phyloP scores from a whole-genome alignment of 208 protist genomes.

The Crithidia mellificae region DNA sequence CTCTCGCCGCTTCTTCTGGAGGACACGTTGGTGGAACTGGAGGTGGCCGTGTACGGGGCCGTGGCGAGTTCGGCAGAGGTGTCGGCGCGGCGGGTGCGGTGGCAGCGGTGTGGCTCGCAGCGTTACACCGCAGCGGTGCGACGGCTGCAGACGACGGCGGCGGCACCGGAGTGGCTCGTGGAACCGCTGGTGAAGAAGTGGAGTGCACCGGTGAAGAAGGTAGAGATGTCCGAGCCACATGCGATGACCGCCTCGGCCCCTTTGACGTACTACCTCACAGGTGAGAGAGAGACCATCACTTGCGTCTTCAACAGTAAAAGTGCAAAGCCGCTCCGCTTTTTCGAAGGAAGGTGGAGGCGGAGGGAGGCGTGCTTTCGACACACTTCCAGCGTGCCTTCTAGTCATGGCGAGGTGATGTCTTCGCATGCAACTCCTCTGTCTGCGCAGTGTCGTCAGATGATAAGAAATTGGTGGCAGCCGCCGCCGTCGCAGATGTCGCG shows the following conservation, averaged over 20 bases:
- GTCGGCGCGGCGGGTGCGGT: slow-evolving; percentile 5
- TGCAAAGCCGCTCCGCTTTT: too few relatives aligned
- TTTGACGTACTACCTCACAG: neutral
- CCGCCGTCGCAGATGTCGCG: slow-evolving; percentile 9
- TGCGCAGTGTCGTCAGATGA: slow-evolving; percentile 2
- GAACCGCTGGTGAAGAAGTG: slow-evolving; percentile 13
- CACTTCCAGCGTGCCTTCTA: neutral
- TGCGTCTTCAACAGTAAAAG: too few relatives aligned
- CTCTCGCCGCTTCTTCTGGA: slow-evolving; percentile 10
- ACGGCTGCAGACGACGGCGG: neutral
- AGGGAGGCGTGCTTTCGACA: neutral
- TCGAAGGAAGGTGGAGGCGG: neutral
- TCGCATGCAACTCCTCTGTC: neutral
- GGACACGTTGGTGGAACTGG: slow-evolving; percentile 14
- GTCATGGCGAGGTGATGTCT: neutral
- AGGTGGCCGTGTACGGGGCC: slow-evolving; percentile 25
- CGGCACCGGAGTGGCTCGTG: slow-evolving; percentile 17
- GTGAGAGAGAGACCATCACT: neutral
- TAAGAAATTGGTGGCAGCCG: slow-evolving; percentile 24
- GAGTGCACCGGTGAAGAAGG: neutral
- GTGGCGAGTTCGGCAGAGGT: neutral
- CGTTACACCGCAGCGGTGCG: slow-evolving; percentile 17
- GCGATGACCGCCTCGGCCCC: too few relatives aligned
- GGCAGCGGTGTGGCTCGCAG: slow-evolving; percentile 25
- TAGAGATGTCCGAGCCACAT: too few relatives aligned